These are phyloP conservation scores for Verticillium isaacii DNA, from an alignment of 2,329 filamentous ascomycete species.

Conservation along the genomic window DNA sequence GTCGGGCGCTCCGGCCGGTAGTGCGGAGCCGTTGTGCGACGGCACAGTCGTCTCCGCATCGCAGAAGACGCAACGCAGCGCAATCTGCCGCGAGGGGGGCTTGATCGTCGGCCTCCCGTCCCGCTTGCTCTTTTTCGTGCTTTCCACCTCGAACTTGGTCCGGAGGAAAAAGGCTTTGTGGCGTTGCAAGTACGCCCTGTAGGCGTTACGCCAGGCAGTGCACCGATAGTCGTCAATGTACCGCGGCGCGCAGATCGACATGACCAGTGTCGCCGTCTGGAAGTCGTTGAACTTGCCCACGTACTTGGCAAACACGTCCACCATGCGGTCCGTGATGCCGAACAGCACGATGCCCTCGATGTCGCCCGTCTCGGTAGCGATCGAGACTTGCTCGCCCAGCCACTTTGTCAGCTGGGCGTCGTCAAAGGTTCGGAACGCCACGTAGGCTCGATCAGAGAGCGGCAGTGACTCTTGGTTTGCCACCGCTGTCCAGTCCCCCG, in stretches of 20 bases:
- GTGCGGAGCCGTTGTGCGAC: slow-evolving; percentile 8
- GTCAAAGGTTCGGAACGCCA: slow-evolving; percentile 64
- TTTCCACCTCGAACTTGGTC: slow-evolving; percentile 73
- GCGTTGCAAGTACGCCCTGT: slow-evolving; percentile 66
- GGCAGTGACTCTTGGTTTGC: slow-evolving; percentile 69
- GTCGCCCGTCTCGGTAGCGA: slow-evolving; percentile 61
- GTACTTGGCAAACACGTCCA: slow-evolving; percentile 73
- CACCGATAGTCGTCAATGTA: slow-evolving; percentile 76
- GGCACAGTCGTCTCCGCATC: slow-evolving; percentile 47
- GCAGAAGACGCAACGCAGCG: slow-evolving; percentile 74
- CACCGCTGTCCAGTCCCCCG: slow-evolving; percentile 70
- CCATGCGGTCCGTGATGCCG: slow-evolving; percentile 66
- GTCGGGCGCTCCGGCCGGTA: slow-evolving; percentile 17
- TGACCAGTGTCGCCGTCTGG: slow-evolving; percentile 72
- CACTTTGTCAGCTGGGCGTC: slow-evolving; percentile 61
- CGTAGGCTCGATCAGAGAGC: slow-evolving; percentile 67
- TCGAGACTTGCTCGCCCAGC: slow-evolving; percentile 60
- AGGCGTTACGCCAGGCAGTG: slow-evolving; percentile 66
- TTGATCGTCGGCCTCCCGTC: slow-evolving; percentile 60
- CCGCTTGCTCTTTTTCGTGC: slow-evolving; percentile 63
- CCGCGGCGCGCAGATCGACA: slow-evolving; percentile 67
- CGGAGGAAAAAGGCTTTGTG: slow-evolving; percentile 71
- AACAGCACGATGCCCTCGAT: slow-evolving; percentile 75
- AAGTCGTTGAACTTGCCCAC: slow-evolving; percentile 72
- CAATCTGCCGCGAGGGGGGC: slow-evolving; percentile 63